Base-by-base conservation (phyloP, 1,284 basidiomycete genomes). In the Sanghuangporus baumii region DNA sequence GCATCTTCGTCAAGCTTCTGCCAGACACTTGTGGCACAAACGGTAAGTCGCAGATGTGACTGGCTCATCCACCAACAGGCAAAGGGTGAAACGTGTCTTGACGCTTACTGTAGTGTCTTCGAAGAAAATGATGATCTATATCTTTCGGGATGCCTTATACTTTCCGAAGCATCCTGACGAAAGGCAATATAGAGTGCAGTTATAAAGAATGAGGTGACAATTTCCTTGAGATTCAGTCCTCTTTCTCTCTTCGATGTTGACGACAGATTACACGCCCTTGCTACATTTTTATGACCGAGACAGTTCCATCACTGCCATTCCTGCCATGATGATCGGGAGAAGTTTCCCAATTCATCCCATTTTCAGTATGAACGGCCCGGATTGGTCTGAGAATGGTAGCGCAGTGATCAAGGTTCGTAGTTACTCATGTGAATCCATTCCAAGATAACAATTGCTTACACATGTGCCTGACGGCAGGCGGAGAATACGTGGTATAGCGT, bases 331-430 rank as follows among this genome's bases (percentile, higher is more conserved):
- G n/a, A n/a, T n/a, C n/a, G n/a, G n/a, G n/a, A n/a, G n/a, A n/a
- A n/a, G n/a, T n/a, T n/a, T n/a, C n/a, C n/a, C n/a, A n/a, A n/a
- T n/a, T n/a, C n/a, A n/a, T n/a, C n/a, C n/a, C n/a, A n/a, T n/a
- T n/a, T n/a, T n/a, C n/a, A n/a, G n/a, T n/a, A n/a, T n/a, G n/a
- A n/a, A n/a, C n/a, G n/a, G n/a, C n/a, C n/a, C n/a, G n/a, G n/a
- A n/a, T 37, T 60, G 59, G 59, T 55, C 55, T 34, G 52, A 46
- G 6, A 52, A 60, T 20, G 59, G 59, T 1, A 47, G 31, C n/a
- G 38, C 23, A 3, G 23, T 55, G 3, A 55, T 60, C 20, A 12
- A 26, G 48, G 57, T 59, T 5, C 37, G 16, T 9, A 55, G 11
- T 34, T 31, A 3, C 26, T 31, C 26, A 31, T 31, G 26, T 31